Base-by-base conservation (phyloP, 139 green algal genomes). In the Tetradesmus lagerheimii region DNA sequence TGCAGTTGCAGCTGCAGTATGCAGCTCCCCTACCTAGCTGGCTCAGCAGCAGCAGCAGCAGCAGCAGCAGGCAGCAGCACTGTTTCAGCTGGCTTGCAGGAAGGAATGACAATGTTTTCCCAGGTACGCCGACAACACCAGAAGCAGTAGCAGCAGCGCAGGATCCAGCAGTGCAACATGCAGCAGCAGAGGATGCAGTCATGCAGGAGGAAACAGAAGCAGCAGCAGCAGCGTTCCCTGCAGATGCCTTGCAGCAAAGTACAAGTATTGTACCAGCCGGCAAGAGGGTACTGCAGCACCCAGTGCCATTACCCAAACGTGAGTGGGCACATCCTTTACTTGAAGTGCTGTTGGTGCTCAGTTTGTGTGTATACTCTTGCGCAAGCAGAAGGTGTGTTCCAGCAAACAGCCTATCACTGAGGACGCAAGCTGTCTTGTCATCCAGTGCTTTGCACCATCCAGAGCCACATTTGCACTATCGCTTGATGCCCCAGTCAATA, bases 81-180 rank as follows among this genome's bases (percentile, higher is more conserved):
- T 85, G 79, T 27, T 85, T 85, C 53, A 31, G 41, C 23, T 85
- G 79, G 79, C 79, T 83, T 4, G 57, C 57, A n/a, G 20, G 31
- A 1, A 71, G 23, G 3, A 18, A 20, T 71, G 57, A 18, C 57
- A n/a, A 23, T 23, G n/a, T 4, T 31, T 5, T 23, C n/a, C 20
- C 57, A 31, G 57, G 3, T 31, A 8, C 23, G 1, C 3, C 57
- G 25, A 23, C 57, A 71, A n/a, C 57, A n/a, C 1, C 57, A 71
- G 57, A 6, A 71, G 25, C 74, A 80, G 34, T 14, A 80, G 9
- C 37, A 83, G 77, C 77, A 83, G 37, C 18, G 27, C 18, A 83
- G 25, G 27, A 45, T 15, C 25, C 77, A 83, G 18, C 38, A 57
- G 29, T 34, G 77, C 37, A 83, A n/a, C 15, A 35, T 3, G 16